Evolutionary conservation across 345 rosid genomes (phyloP), one percentile per base, ranked within the genome.

Genomic region (Pistacia atlantica): DNA sequence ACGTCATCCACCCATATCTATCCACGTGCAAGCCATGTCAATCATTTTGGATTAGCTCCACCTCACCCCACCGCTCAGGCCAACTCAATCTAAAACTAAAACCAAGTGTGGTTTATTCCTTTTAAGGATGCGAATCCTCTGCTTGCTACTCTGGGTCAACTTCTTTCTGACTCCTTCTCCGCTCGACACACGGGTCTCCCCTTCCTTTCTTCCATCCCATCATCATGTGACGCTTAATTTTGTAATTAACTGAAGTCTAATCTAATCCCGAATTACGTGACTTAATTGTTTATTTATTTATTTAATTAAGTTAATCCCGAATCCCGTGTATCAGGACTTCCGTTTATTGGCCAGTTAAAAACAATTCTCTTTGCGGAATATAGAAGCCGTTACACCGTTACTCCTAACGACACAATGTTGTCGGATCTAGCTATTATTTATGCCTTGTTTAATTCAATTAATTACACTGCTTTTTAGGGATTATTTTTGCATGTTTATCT

Each of bases 1-100:
- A 74, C 51, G 48, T 79, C 16, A 68, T 2, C 81, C 16, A 51
- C 3, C 63, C 71, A 2, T 49, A 59, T 52, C 58, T 46, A 45
- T 76, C 86, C 87, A 78, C 85, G 70, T 83, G 54, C 46, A 42
- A 7, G 8, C 8, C 46, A 42, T 42, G 9, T 42, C 8, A 31
- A 31, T 25, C 33, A 31, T 31, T 31, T 31, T 31, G 33, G 33
- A 31, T 31, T 1, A 31, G 33, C 33, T 31, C 33, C 33, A 31
- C 33, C 33, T 31, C 33, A 31, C 33, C 33, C 33, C 33, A 31
- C 33, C 33, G 2, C 33, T 31, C 33, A 31, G 2, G 33, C 3
- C 33, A 31, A 31, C 33, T 31, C 33, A 25, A 25, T 25, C 25
- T 25, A 25, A 25, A 31, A 1, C 33, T 31, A 31, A 31, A 31